Base-by-base conservation (phyloP, 164 flowering plant species). In the Vitis labrusca region DNA sequence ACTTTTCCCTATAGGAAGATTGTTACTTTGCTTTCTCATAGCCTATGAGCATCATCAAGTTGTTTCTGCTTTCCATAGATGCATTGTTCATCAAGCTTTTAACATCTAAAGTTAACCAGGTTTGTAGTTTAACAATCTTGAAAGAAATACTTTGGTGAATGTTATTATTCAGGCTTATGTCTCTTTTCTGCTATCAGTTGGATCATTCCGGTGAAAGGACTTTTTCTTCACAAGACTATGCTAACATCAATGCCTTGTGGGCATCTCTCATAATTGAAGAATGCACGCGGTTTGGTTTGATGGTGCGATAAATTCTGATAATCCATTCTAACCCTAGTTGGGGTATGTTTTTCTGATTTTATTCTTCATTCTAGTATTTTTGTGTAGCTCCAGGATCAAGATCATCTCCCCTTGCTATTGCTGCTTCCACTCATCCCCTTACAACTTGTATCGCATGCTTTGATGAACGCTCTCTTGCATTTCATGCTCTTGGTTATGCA, bases 371-470 rank as follows among this genome's bases (percentile, higher is more conserved):
- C 70, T 73, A 93, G 99, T 93, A 93, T 69, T 89, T 95, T 79
- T 95, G 97, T 83, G 71, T 95, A 79, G 99, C 99, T 72, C 99
- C 99, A 53, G 99, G 99, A 63, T 95, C 98, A 77, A 86, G 99
- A 72, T 95, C 98, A 64, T 93, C 98, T 71, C 96, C 93, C 13
- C 92, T 95, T 75, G 91, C 99, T 37, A 71, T 95, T 73, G 96
- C 99, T 75, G 99, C 97, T 66, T 77, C 97, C 12, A 62, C 79
- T 61, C 98, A 95, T 78, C 91, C 92, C 29, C 79, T 74, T 51
- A 79, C 83, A 61, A 87, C 86, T 49, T 93, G 98, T 78, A 79
- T 86, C 70, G 83, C 85, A 73, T 95, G 99, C 77, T 88, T 72
- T 83, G 99, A 95, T 74, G 97, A 93, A 68, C 94, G 97, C 12